phyloP scores from a whole-genome alignment of 805 yeast genomes.

The Starmerella apicola region DNA sequence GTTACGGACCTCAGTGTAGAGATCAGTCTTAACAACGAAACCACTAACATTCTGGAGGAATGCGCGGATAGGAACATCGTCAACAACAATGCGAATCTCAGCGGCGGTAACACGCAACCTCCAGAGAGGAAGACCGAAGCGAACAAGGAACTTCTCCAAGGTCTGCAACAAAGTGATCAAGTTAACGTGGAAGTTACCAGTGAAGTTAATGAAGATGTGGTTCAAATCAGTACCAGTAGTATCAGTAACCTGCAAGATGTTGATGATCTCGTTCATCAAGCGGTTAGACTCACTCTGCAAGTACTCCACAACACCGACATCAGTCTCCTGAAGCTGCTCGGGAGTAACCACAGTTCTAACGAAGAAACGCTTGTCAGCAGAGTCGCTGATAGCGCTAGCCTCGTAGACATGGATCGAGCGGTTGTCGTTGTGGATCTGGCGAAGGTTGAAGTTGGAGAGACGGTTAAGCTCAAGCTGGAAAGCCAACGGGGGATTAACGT shows the following conservation, averaged over 20 bases:
- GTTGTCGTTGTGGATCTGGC: conserved; percentile 90
- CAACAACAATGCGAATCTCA: conserved; percentile 90
- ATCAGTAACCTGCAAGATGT: conserved; percentile 86
- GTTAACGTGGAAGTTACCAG: conserved; percentile 86
- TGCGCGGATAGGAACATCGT: conserved; percentile 94
- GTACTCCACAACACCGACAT: conserved; percentile 83
- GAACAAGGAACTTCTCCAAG: conserved; percentile 91
- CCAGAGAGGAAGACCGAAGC: conserved; percentile 95
- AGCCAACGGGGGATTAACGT: conserved; percentile 95
- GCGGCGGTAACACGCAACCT: conserved; percentile 94
- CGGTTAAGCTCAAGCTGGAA: conserved; percentile 93
- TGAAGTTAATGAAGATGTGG: conserved; percentile 92
- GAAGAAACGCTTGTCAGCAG: conserved; percentile 88
- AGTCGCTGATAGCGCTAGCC: conserved; percentile 87
- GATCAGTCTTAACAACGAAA: conserved; percentile 88
- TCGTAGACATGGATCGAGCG: conserved; percentile 96
- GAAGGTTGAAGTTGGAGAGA: conserved; percentile 86
- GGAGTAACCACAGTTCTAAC: conserved; percentile 96
- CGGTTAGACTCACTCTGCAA: conserved; percentile 93
- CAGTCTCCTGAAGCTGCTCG: conserved; percentile 76
- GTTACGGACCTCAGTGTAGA: conserved; percentile 89
- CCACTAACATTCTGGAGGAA: conserved; percentile 94
- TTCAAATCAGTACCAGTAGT: conserved; percentile 91
- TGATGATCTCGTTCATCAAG: conserved; percentile 89
- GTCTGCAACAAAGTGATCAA: conserved; percentile 97